A percentile compares a stretch with the other conserved stretches of the same genome.
phyloP scores from a whole-genome alignment of 2,329 filamentous ascomycete genomes.

The Diplocarpon mali region DNA sequence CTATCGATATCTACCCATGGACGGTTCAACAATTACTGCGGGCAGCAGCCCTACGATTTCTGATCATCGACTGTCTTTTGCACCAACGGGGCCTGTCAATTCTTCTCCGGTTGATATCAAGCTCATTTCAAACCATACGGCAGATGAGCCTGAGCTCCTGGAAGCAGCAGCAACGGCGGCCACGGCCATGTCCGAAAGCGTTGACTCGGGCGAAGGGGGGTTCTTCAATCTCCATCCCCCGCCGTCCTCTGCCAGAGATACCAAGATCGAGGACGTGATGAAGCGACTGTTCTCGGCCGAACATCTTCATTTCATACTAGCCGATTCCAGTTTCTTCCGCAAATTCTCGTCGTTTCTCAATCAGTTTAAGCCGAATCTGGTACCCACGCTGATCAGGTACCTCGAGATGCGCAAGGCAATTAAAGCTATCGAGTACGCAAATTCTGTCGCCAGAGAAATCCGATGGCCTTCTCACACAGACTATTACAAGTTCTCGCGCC shows the following conservation, averaged over 20 bases:
- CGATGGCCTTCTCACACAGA: slow-evolving; percentile 20
- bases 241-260: slow-evolving; percentile 1
- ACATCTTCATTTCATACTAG: slow-evolving; percentile 16
- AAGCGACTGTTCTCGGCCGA: slow-evolving; percentile 10
- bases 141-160: too few species aligned
- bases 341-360: slow-evolving; percentile 17
- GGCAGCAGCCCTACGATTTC: too few species aligned
- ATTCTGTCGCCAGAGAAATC: slow-evolving; percentile 17
- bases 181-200: background rate
- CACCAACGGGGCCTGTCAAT: too few species aligned
- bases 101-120: too few species aligned
- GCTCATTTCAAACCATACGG: too few species aligned
- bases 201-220: background rate
- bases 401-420: slow-evolving; percentile 19
- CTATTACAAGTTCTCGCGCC: slow-evolving; percentile 16
- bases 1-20: too few species aligned
- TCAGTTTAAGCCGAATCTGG: slow-evolving; percentile 12
- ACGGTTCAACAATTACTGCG: too few species aligned
- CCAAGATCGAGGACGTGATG: slow-evolving; percentile 11
- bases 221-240: slow-evolving; percentile 10
- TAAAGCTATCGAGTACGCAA: slow-evolving; percentile 20
- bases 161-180: background rate
- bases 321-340: slow-evolving; percentile 12
- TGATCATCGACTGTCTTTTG: too few species aligned
- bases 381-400: slow-evolving; percentile 16